Conservation (phyloP, 768 basidiomycete genomes). For the Pseudohyphozyma bogoriensis region DNA sequence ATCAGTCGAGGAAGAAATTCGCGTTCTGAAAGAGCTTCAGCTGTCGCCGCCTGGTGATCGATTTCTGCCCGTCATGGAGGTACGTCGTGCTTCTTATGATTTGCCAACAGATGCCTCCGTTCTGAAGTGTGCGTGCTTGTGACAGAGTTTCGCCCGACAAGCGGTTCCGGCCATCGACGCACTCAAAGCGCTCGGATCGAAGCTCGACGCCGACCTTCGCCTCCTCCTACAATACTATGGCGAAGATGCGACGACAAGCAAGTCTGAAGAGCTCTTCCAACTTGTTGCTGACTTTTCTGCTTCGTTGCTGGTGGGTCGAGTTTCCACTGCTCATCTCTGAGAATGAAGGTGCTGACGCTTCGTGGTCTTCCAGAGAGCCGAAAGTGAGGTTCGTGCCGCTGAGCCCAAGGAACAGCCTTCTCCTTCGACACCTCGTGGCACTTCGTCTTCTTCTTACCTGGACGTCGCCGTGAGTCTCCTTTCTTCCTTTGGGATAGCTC, state of each 20-base stretch:
- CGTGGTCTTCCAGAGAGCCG: conserved; percentile 8
- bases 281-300: conserved; percentile 64
- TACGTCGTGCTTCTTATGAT: conserved; percentile 29
- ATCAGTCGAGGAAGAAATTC: conserved; percentile 53
- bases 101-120: not conserved
- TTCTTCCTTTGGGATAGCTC: not conserved
- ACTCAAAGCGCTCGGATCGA: conserved; percentile 51
- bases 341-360: not conserved
- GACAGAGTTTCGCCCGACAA: conserved; percentile 47
- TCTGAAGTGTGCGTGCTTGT: conserved; percentile 35
- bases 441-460: not conserved
- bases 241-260: conserved; percentile 58
- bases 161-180: conserved; percentile 53
- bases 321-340: not conserved
- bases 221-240: conserved; percentile 64
- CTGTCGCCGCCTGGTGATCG: conserved; percentile 45
- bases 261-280: conserved; percentile 74
- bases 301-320: conserved; percentile 51
- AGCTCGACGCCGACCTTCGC: conserved; percentile 54
- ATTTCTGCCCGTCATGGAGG: conserved; percentile 64
- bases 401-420: not conserved
- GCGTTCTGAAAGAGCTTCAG: conserved; percentile 37
- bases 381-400: conserved; percentile 18
- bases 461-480: not conserved
- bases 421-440: not conserved